Evolutionary conservation across 164 flowering plant species (phyloP).

Genomic region (Euptelea pleiosperma): DNA sequence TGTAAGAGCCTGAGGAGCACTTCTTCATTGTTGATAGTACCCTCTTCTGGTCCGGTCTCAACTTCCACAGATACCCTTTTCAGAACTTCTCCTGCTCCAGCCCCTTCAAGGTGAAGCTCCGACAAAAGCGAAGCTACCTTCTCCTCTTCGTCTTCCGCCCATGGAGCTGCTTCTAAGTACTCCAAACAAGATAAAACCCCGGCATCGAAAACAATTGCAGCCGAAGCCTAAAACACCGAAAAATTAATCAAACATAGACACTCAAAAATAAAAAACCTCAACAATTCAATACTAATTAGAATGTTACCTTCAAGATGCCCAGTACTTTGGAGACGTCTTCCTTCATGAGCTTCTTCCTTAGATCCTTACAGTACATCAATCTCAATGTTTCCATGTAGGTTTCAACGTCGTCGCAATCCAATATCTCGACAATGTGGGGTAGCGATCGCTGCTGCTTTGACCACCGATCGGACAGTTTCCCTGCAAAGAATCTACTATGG

Average conservation of each 20-base stretch:
- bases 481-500: conserved; percentile 69
- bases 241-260: not conserved
- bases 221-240: conserved; percentile 55
- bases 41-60: conserved; percentile 37
- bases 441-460: conserved; percentile 44
- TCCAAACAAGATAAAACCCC: conserved; percentile 90
- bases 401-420: conserved; percentile 85
- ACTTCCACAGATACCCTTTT: conserved; percentile 77
- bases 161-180: conserved; percentile 96
- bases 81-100: conserved; percentile 77
- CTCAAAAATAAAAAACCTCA: not conserved
- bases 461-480: conserved; percentile 60
- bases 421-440: conserved; percentile 66
- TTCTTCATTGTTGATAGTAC: conserved; percentile 48
- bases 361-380: conserved; percentile 85
- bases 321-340: conserved; percentile 82
- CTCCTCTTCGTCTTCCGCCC: conserved; percentile 99
- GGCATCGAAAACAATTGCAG: conserved; percentile 91
- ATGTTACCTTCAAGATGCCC: conserved; percentile 72
- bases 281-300: conserved; percentile 2
- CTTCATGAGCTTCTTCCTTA: conserved; percentile 72
- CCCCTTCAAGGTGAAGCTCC: conserved; percentile 74
- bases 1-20: conserved; percentile 62
- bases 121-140: conserved; percentile 72
- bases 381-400: conserved; percentile 69